phyloP scores from a whole-genome alignment of 2,329 filamentous ascomycete genomes.

The Fusarium citri region DNA sequence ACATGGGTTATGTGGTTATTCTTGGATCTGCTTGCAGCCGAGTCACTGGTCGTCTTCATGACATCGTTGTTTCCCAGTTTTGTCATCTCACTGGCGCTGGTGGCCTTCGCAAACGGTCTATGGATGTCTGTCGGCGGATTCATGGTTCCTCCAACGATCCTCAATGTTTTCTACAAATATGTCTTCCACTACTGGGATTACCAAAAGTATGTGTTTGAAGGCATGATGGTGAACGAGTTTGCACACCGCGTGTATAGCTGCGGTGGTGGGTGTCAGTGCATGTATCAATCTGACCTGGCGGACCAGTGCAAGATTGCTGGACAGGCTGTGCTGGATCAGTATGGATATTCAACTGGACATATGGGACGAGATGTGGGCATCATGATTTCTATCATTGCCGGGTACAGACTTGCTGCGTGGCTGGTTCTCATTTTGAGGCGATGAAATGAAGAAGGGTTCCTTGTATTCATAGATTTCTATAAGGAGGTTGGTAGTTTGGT shows the following conservation, averaged over 20 bases:
- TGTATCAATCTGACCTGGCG: constrained; percentile 70
- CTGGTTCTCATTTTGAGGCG: constrained; percentile 60
- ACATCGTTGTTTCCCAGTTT: constrained; percentile 81
- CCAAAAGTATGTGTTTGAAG: constrained; percentile 86
- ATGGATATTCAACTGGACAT: constrained; percentile 75
- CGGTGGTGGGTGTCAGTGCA: constrained; percentile 69
- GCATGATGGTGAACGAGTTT: constrained; percentile 96
- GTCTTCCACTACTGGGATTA: constrained; percentile 92
- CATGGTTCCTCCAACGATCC: constrained; percentile 75
- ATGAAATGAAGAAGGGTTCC: constrained; percentile 8
- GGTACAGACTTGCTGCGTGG: constrained; percentile 68
- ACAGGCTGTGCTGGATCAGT: constrained; percentile 74
- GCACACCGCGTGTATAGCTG: constrained; percentile 67
- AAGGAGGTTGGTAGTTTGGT: background rate
- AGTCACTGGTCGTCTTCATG: constrained; percentile 83
- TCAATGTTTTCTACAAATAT: constrained; percentile 89
- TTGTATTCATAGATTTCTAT: background rate
- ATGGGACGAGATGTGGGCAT: constrained; percentile 84
- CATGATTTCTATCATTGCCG: constrained; percentile 79
- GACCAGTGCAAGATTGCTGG: constrained; percentile 76
- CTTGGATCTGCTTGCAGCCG: constrained; percentile 83
- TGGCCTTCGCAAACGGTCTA: constrained; percentile 86
- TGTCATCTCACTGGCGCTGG: constrained; percentile 80
- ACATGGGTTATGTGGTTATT: constrained; percentile 87
- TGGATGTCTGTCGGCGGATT: constrained; percentile 92